phyloP scores from a whole-genome alignment of 495 filamentous ascomycete genomes.

The Opeltia flavorubescens region DNA sequence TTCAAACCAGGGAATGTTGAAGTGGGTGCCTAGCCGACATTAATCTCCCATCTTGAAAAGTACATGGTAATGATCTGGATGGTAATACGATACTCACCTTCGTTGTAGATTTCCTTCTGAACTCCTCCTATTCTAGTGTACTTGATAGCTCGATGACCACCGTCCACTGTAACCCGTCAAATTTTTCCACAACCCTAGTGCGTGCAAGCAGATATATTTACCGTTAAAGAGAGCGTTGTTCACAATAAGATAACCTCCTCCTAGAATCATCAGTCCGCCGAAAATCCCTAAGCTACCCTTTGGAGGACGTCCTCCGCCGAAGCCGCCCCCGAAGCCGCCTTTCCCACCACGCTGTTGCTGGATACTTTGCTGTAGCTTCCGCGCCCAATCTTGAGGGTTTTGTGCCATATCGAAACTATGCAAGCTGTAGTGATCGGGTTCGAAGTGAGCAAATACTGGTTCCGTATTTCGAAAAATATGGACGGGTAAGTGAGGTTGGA shows the following conservation, averaged over 20 bases:
- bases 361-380: conserved; percentile 46
- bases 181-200: neutral
- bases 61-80: too few species aligned
- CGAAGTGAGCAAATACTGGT: neutral
- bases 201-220: neutral
- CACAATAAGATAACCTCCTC: conserved; percentile 46
- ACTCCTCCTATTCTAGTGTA: conserved; percentile 91
- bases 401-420: conserved; percentile 28
- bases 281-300: conserved; percentile 31
- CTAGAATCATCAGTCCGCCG: conserved; percentile 44
- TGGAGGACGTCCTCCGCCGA: conserved; percentile 14
- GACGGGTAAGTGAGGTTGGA: too few species aligned
- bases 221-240: conserved; percentile 88
- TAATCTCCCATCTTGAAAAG: too few species aligned
- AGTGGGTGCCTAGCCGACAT: conserved; percentile 59
- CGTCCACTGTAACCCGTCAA: conserved; percentile 55
- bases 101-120: conserved; percentile 85
- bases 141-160: conserved; percentile 98
- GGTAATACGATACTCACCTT: conserved; percentile 50
- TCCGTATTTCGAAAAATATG: too few species aligned
- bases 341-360: conserved; percentile 35
- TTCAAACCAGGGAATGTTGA: conserved; percentile 92
- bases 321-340: conserved; percentile 25
- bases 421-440: neutral
- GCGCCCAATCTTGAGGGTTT: conserved; percentile 51